Evolutionary conservation across 1,284 basidiomycete species (phyloP).

Genomic region (Takashimella koratensis): DNA sequence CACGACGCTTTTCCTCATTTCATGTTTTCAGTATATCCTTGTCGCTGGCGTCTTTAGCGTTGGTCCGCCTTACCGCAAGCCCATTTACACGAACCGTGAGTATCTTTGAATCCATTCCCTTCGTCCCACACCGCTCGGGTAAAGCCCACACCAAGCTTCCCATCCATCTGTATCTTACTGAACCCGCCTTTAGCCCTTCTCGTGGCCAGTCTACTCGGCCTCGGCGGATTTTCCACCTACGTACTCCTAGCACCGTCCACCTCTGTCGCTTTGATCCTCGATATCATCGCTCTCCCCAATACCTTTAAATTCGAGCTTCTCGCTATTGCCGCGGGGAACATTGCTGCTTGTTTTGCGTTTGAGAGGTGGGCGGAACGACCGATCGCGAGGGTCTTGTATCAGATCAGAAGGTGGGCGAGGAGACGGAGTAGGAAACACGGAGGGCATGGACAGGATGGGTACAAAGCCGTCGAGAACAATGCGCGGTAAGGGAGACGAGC

Average conservation of each 20-base stretch:
- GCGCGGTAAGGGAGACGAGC: constrained; percentile 26
- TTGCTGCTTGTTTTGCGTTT: constrained; percentile 67
- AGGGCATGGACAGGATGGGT: constrained; percentile 51
- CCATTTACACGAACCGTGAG: constrained; percentile 94
- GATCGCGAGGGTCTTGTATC: constrained; percentile 58
- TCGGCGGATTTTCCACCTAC: constrained; percentile 69
- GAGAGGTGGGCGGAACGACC: constrained; percentile 71
- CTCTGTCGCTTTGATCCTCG: constrained; percentile 63
- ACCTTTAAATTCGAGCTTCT: constrained; percentile 68
- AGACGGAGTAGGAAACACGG: constrained; percentile 29
- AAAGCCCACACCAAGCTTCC: not conserved
- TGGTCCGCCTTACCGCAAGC: constrained; percentile 90
- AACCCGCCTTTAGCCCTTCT: constrained; percentile 71
- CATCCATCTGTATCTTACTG: too few relatives aligned
- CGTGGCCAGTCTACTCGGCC: constrained; percentile 64
- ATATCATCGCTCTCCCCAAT: constrained; percentile 72
- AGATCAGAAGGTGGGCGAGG: constrained; percentile 32
- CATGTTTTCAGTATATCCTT: constrained; percentile 97
- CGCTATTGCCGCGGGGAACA: constrained; percentile 68
- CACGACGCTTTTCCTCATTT: constrained; percentile 85
- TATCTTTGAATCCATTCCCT: constrained; percentile 25
- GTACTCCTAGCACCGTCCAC: constrained; percentile 69
- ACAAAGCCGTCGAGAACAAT: constrained; percentile 53
- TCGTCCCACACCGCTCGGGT: not conserved
- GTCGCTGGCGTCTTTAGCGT: constrained; percentile 97